Evolutionary conservation across 495 filamentous ascomycete genomes (phyloP).

Genomic region (Trichoderma orchidacearum): DNA sequence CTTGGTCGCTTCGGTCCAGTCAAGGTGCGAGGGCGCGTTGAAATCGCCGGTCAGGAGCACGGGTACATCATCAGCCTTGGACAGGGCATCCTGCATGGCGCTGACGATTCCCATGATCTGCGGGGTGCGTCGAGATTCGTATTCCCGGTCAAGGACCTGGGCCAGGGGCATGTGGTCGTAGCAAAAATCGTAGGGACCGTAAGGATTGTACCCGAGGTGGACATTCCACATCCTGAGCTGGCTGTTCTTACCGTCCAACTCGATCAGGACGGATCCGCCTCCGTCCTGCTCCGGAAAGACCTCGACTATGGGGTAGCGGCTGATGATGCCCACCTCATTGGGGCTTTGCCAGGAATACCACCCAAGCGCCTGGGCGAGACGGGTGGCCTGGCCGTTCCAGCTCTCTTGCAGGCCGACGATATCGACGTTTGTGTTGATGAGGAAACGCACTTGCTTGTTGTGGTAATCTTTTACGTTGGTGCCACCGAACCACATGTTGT

Average conservation of each 20-base stretch:
- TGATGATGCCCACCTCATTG: background rate
- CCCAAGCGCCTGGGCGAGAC: background rate
- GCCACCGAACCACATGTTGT: background rate
- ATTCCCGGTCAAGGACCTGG: background rate
- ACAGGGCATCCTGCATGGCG: background rate
- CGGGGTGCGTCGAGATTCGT: background rate
- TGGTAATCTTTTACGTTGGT: background rate
- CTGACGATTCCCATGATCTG: background rate
- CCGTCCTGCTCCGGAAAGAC: background rate
- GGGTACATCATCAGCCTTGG: background rate
- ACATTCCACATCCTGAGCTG: background rate
- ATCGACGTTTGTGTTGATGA: background rate
- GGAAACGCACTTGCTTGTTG: background rate
- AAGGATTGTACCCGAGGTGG: background rate
- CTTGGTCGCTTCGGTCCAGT: background rate
- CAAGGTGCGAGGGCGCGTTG: background rate
- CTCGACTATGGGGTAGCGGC: background rate
- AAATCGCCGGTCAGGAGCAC: slow-evolving; percentile 1
- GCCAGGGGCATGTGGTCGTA: background rate
- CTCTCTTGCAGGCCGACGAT: slow-evolving; percentile 1
- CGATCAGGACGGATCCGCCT: background rate
- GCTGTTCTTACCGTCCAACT: background rate
- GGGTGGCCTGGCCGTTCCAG: background rate
- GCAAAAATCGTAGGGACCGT: slow-evolving; percentile 1
- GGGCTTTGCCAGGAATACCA: background rate